Percentiles rank a stretch among this genome's conserved stretches.
Evolutionary conservation across 2,329 filamentous ascomycete species (phyloP).

Genomic region (Beauveria medogensis): DNA sequence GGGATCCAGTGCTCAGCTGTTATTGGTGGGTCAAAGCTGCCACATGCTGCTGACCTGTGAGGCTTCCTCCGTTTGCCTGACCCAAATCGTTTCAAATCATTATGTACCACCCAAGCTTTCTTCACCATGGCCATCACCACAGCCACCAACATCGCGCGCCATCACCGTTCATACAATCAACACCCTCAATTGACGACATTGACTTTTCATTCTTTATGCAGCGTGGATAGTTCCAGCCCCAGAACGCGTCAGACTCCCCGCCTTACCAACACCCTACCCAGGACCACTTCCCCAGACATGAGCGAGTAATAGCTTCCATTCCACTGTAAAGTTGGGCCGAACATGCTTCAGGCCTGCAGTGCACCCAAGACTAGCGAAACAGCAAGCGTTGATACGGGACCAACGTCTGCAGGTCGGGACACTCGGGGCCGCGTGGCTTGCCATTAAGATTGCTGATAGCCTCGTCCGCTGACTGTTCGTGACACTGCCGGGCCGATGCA

Average conservation of each 20-base stretch:
- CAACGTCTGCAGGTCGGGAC: background rate
- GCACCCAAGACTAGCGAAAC: background rate
- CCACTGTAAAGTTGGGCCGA: background rate
- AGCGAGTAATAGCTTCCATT: background rate
- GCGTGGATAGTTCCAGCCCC: background rate
- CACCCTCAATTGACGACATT: background rate
- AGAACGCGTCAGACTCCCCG: background rate
- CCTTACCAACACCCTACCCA: background rate
- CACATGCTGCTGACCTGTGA: background rate
- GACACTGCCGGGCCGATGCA: background rate
- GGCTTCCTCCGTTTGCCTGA: background rate
- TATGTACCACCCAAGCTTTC: too few species aligned
- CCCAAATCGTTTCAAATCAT: background rate
- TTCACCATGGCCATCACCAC: too few species aligned
- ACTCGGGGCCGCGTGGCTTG: conserved; percentile 4
- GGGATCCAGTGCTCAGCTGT: background rate
- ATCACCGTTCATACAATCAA: too few species aligned
- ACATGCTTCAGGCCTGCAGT: background rate
- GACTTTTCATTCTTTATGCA: background rate
- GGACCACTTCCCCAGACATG: conserved; percentile 6
- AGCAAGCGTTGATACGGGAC: background rate
- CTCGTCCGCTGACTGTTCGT: background rate
- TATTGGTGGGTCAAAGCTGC: background rate
- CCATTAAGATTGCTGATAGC: background rate
- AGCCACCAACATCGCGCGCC: too few species aligned